Evolutionary conservation across 164 flowering plant genomes (phyloP).

Genomic region (Brasenia schreberi): DNA sequence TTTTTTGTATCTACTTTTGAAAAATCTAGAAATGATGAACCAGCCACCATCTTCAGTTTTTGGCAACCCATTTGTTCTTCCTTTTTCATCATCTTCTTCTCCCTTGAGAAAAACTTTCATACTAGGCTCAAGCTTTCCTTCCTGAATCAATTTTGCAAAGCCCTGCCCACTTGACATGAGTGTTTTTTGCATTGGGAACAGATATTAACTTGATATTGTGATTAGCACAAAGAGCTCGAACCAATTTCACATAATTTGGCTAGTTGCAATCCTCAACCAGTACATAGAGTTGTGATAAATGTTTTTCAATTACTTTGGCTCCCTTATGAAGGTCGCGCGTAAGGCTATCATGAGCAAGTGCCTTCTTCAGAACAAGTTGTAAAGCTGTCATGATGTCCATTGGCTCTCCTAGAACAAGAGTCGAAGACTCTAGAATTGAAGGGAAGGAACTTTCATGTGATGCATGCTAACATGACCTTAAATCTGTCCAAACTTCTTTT

Average conservation of each 20-base stretch:
- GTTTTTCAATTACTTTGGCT: slow-evolving; percentile 71
- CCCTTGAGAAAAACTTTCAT: no score
- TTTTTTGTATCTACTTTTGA: no score
- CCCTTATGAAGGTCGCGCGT: slow-evolving; percentile 64
- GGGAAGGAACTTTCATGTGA: slow-evolving; percentile 5
- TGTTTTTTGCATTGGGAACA: slow-evolving; percentile 69
- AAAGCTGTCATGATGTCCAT: slow-evolving; percentile 54
- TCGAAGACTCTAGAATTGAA: slow-evolving; percentile 15
- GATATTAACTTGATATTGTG: slow-evolving; percentile 51
- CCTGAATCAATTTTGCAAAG: no score
- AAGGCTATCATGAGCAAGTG: slow-evolving; percentile 68
- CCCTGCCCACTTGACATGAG: slow-evolving; percentile 87
- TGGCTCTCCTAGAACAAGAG: slow-evolving; percentile 42
- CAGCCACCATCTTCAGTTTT: no score
- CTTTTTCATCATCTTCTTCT: no score
- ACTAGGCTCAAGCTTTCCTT: no score
- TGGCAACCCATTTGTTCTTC: no score
- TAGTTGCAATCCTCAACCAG: slow-evolving; percentile 77
- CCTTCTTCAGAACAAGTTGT: slow-evolving; percentile 56
- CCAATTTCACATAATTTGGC: slow-evolving; percentile 65
- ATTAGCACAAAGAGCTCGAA: slow-evolving; percentile 67
- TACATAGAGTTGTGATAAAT: slow-evolving; percentile 67
- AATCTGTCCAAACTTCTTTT: slow-evolving; percentile 71
- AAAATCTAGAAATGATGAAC: no score
- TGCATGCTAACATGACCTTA: slow-evolving; percentile 42